Conservation (phyloP, 257 asterid genomes). For the Rauvolfia tetraphylla region DNA sequence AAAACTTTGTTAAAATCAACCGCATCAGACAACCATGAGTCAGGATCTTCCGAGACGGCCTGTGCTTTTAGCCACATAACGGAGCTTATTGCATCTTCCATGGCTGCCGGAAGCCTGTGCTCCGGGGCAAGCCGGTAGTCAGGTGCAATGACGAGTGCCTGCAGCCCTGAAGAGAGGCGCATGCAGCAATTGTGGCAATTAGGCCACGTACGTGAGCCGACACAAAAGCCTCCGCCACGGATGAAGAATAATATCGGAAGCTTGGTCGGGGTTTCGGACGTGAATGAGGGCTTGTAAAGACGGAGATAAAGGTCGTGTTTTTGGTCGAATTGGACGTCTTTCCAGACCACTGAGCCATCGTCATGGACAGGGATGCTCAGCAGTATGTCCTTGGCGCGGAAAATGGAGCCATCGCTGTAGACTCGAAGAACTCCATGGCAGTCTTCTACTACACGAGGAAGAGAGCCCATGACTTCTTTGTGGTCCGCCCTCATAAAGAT, state of each 20-base stretch:
- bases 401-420: slow-evolving; percentile 31
- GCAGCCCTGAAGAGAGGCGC: slow-evolving; percentile 57
- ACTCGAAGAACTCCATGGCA: slow-evolving; percentile 21
- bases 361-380: slow-evolving; percentile 30
- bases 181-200: slow-evolving; percentile 60
- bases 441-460: slow-evolving; percentile 30
- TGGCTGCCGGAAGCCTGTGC: slow-evolving; percentile 71
- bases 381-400: slow-evolving; percentile 12
- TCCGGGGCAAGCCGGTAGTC: slow-evolving; percentile 87
- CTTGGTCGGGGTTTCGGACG: background rate
- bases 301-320: slow-evolving; percentile 55
- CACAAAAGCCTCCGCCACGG: slow-evolving; percentile 87
- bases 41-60: slow-evolving; percentile 26
- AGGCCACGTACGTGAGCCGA: slow-evolving; percentile 72
- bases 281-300: slow-evolving; percentile 45
- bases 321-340: slow-evolving; percentile 43
- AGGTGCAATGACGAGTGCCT: slow-evolving; percentile 60
- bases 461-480: background rate
- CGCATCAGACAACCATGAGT: slow-evolving; percentile 38
- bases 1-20: slow-evolving; percentile 51
- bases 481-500: background rate
- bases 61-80: slow-evolving; percentile 59
- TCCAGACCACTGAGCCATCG: slow-evolving; percentile 71
- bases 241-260: slow-evolving; percentile 56
- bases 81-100: slow-evolving; percentile 42